Evolutionary conservation across 2,329 filamentous ascomycete species (phyloP), one percentile per base, ranked within the genome.

Genomic region (Cladosporium colombiae): DNA sequence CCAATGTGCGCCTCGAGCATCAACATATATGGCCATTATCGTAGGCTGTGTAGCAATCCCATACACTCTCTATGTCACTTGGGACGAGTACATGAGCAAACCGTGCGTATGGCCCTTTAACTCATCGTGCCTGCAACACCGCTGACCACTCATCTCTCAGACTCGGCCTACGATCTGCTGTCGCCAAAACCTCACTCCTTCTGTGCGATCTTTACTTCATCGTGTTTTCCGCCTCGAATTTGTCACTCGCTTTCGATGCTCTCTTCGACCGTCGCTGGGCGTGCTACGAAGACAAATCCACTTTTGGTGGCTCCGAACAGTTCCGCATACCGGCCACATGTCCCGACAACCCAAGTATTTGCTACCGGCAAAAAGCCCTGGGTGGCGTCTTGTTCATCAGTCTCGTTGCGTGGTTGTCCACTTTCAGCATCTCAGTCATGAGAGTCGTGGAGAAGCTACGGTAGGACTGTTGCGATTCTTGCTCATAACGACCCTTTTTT

Each of bases 181-280:
- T 89, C 65, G 90, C 92, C 58, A 99, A 99, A 77, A 91, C 96
- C 70, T 88, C 91, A 16, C 86, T 99, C 59, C 91, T 98, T 67
- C 87, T 99, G 64, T 86, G 97, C 65, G 95, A 99, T 78, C 84
- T 99, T 3, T 89, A 97, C 74, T 99, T 99, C 77, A 97, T 99
- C 74, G 93, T 98, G 50, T 97, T 99, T 81, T 94, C 97, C 78
- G 93, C 93, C 4, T 93, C 93, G 61, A 98, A 97, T 79, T 86
- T 96, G 29, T 91, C 92, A 49, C 82, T 99, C 69, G 93, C 94
- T 1, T 97, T 97, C 76, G 91, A 92, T 75, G 90, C 92, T 10
- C 81, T 97, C 63, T 89, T 83, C 6, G 86, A 89, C 71, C 81
- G 83, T 33, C 82, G 83, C 49, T 89, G 88, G 76, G 81, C 80